Percentiles rank a stretch among this genome's conserved stretches.
phyloP scores from a whole-genome alignment of 176 grass and related monocot genomes.

The Lolium multiflorum region DNA sequence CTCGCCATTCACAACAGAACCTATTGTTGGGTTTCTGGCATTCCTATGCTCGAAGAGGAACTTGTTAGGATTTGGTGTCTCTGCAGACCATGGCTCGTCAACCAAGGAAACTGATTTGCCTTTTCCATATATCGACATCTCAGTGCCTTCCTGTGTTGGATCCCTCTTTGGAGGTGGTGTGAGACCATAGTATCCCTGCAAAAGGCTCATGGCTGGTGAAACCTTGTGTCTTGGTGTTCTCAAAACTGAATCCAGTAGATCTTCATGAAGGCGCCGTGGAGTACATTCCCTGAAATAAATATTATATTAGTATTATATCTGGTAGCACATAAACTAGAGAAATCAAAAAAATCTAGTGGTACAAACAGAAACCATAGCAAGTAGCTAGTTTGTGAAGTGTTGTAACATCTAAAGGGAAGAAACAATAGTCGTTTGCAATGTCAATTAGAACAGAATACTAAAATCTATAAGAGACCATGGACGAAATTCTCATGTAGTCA shows the following conservation, averaged over 20 bases:
- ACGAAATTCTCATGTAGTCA: neutral
- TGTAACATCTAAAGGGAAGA: slow-evolving; percentile 26
- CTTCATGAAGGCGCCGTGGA: slow-evolving; percentile 62
- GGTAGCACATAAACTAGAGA: neutral
- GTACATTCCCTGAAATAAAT: slow-evolving; percentile 71
- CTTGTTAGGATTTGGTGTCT: slow-evolving; percentile 65
- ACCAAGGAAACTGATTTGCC: slow-evolving; percentile 58
- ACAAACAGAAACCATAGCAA: neutral
- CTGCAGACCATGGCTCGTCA: slow-evolving; percentile 59
- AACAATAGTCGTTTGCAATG: slow-evolving; percentile 16
- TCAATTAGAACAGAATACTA: neutral
- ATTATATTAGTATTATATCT: slow-evolving; percentile 42
- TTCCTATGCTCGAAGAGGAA: slow-evolving; percentile 63
- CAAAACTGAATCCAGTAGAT: slow-evolving; percentile 78
- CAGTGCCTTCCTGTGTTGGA: slow-evolving; percentile 40
- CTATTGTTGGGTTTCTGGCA: slow-evolving; percentile 50
- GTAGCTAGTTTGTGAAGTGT: neutral
- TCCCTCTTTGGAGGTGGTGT: slow-evolving; percentile 64
- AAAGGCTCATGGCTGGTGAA: slow-evolving; percentile 87
- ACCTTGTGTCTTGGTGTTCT: slow-evolving; percentile 69
- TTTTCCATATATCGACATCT: slow-evolving; percentile 63
- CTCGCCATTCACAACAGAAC: slow-evolving; percentile 57
- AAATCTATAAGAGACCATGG: neutral
- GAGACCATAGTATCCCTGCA: slow-evolving; percentile 93
- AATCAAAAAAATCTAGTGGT: neutral